Evolutionary conservation across 2,329 filamentous ascomycete genomes (phyloP).

Genomic region (Colletotrichum tamarilloi): DNA sequence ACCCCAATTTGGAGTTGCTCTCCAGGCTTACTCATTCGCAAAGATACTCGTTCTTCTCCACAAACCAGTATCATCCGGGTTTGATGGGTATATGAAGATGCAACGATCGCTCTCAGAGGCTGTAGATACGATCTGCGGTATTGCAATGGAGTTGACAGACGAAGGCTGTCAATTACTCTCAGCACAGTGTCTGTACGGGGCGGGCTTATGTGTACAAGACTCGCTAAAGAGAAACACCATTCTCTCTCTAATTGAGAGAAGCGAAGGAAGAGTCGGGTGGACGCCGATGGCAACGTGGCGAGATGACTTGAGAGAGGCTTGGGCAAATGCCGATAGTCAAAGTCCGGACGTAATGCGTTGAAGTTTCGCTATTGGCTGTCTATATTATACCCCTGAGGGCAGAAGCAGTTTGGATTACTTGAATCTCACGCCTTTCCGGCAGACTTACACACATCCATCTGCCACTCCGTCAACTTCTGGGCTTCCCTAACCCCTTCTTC

Average conservation of each 20-base stretch:
- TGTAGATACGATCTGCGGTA: slow-evolving; percentile 55
- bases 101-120: slow-evolving; percentile 40
- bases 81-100: slow-evolving; percentile 56
- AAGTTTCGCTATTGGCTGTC: not conserved
- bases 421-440: slow-evolving; percentile 51
- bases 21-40: slow-evolving; percentile 64
- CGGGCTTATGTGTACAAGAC: slow-evolving; percentile 54
- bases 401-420: not conserved
- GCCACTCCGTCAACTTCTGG: slow-evolving; percentile 55
- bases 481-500: slow-evolving; percentile 56
- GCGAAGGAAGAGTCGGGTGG: slow-evolving; percentile 51
- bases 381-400: not conserved
- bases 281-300: slow-evolving; percentile 47
- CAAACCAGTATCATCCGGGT: slow-evolving; percentile 37
- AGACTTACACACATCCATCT: slow-evolving; percentile 60
- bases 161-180: slow-evolving; percentile 54
- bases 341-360: slow-evolving; percentile 12
- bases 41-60: slow-evolving; percentile 56
- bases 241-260: slow-evolving; percentile 48
- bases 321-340: slow-evolving; percentile 40
- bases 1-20: slow-evolving; percentile 56
- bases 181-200: slow-evolving; percentile 56
- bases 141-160: slow-evolving; percentile 56
- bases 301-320: slow-evolving; percentile 46
- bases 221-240: slow-evolving; percentile 48